Percentiles rank a stretch among this genome's conserved stretches.
Evolutionary conservation across 2,329 filamentous ascomycete genomes (phyloP).

Genomic region (Microsporum canis): DNA sequence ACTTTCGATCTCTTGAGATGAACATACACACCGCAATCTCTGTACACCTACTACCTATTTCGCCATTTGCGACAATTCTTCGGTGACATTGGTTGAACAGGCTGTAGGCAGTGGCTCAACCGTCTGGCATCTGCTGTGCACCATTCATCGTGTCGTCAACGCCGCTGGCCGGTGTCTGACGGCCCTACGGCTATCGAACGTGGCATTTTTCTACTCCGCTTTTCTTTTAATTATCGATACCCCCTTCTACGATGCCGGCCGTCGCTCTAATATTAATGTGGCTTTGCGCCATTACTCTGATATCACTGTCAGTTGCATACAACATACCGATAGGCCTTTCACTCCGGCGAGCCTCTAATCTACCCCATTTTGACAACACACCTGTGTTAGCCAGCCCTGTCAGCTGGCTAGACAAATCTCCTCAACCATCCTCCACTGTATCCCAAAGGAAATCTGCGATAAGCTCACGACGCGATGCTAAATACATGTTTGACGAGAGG

Average conservation of each 20-base stretch:
- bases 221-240: not conserved
- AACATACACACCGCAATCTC: not conserved
- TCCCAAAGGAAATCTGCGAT: not conserved
- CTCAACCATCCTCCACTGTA: not conserved
- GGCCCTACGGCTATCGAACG: not conserved
- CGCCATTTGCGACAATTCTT: not conserved
- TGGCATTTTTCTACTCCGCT: not conserved
- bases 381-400: not conserved
- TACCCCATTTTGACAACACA: not conserved
- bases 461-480: not conserved
- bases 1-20: not conserved
- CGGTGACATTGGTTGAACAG: not conserved
- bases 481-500: slow-evolving; percentile 15
- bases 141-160: slow-evolving; percentile 1
- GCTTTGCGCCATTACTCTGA: slow-evolving; percentile 5
- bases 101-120: not conserved
- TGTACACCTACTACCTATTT: not conserved
- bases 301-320: slow-evolving; percentile 4
- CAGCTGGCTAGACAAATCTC: not conserved
- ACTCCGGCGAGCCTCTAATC: not conserved
- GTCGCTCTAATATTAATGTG: slow-evolving; percentile 8
- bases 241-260: slow-evolving; percentile 9
- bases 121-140: not conserved
- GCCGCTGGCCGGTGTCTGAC: slow-evolving; percentile 11
- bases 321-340: not conserved